phyloP scores from a whole-genome alignment of 257 asterid species.

The Verbena officinalis region DNA sequence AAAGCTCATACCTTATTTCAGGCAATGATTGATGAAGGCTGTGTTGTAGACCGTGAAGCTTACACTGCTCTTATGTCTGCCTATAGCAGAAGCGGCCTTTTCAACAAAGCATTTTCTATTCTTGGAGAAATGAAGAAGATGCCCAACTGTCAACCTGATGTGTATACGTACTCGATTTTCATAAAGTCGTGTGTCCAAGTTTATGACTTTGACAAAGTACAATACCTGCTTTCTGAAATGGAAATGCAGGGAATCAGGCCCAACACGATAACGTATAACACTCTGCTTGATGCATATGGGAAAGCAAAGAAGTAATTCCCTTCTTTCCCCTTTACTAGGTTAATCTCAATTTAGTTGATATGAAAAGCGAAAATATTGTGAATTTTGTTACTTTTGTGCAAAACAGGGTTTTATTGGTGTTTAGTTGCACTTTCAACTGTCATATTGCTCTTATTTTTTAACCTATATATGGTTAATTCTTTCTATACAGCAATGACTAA shows the following conservation, averaged over 20 bases:
- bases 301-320: constrained; percentile 73
- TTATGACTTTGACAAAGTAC: constrained; percentile 57
- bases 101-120: constrained; percentile 69
- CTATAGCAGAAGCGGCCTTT: constrained; percentile 77
- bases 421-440: too few species aligned
- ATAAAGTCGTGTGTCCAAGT: constrained; percentile 79
- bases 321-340: constrained; percentile 23
- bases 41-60: constrained; percentile 72
- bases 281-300: constrained; percentile 92
- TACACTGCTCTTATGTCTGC: constrained; percentile 97
- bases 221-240: constrained; percentile 72
- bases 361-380: too few species aligned
- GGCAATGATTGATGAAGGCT: constrained; percentile 88
- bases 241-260: constrained; percentile 64
- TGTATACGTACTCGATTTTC: constrained; percentile 80
- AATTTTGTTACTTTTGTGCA: too few species aligned
- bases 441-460: too few species aligned
- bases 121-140: constrained; percentile 79
- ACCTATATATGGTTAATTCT: too few species aligned
- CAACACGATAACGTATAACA: constrained; percentile 82
- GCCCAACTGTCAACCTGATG: constrained; percentile 71
- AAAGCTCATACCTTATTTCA: constrained; percentile 80
- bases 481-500: too few species aligned
- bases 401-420: too few species aligned
- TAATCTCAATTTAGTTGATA: too few species aligned